Evolutionary conservation across 2,329 filamentous ascomycete genomes (phyloP).

Genomic region (Botrytis aclada): DNA sequence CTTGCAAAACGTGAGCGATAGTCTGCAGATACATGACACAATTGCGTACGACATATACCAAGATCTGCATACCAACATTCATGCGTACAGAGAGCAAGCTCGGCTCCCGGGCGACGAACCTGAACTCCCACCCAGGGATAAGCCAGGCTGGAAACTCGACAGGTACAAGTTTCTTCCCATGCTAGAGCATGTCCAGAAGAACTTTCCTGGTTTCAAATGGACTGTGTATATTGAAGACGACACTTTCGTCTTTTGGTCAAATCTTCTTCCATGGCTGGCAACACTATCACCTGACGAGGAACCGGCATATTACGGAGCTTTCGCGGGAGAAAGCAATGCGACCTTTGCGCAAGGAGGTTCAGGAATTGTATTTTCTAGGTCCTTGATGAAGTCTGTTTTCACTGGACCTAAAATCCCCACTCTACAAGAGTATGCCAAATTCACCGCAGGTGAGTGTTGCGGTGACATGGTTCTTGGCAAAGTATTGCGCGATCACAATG

Average conservation of each 20-base stretch:
- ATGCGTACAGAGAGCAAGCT: slow-evolving; percentile 19
- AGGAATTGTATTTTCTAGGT: slow-evolving; percentile 20
- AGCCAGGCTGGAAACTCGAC: slow-evolving; percentile 20
- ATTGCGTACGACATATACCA: slow-evolving; percentile 9
- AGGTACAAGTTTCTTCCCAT: slow-evolving; percentile 25
- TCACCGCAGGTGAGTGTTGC: slow-evolving; percentile 17
- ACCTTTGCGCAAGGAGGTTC: slow-evolving; percentile 22
- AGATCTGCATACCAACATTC: background rate
- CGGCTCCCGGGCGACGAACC: slow-evolving; percentile 20
- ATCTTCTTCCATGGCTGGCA: slow-evolving; percentile 8
- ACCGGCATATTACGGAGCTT: slow-evolving; percentile 18
- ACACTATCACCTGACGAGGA: slow-evolving; percentile 14
- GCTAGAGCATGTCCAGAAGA: slow-evolving; percentile 15
- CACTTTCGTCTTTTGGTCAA: slow-evolving; percentile 20
- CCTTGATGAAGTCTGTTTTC: slow-evolving; percentile 21
- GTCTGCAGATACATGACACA: slow-evolving; percentile 13
- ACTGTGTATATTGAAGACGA: slow-evolving; percentile 24
- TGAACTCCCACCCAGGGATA: background rate
- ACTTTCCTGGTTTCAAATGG: slow-evolving; percentile 20
- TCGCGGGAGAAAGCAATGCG: slow-evolving; percentile 10
- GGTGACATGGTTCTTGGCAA: slow-evolving; percentile 23
- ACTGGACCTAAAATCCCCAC: background rate
- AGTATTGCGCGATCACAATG: slow-evolving; percentile 17
- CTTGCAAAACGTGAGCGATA: slow-evolving; percentile 16
- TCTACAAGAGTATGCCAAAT: slow-evolving; percentile 20